Percentiles rank a stretch among this genome's conserved stretches.
Conservation (phyloP, 495 filamentous ascomycete species). For the Saxophila tyrrhenica region DNA sequence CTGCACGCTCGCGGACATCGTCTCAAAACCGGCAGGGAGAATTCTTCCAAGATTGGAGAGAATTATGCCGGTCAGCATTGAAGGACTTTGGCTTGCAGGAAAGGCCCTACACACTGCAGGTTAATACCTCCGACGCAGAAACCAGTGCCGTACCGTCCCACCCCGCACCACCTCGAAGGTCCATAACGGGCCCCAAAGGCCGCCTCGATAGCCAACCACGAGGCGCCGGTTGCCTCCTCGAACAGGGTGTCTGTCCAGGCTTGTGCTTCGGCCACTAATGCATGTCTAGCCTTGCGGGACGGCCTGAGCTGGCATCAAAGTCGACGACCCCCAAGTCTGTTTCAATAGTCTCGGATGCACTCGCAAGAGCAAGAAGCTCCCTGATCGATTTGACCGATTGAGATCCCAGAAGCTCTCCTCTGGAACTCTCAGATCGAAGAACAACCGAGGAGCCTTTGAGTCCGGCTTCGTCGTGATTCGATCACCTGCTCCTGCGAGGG, state of each 20-base stretch:
- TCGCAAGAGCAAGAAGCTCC: neutral
- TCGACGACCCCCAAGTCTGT: neutral
- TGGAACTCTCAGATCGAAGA: neutral
- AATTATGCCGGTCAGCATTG: neutral
- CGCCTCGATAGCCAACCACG: conserved; percentile 10
- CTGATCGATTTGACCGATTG: neutral
- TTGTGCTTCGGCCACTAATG: conserved; percentile 11
- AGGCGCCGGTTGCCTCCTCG: neutral
- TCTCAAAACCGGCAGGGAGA: neutral
- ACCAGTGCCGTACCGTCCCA: neutral
- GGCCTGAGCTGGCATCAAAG: conserved; percentile 9
- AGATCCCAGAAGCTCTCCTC: neutral
- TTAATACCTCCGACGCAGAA: neutral
- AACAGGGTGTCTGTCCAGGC: conserved; percentile 4
- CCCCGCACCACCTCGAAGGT: neutral
- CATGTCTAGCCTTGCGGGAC: conserved; percentile 19
- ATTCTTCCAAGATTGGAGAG: neutral
- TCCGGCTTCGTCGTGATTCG: neutral
- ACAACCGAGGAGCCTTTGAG: neutral
- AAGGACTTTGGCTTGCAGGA: neutral
- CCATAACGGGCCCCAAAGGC: neutral
- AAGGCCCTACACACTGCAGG: neutral
- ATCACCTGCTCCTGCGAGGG: neutral
- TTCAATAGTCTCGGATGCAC: conserved; percentile 1
- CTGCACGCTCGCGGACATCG: neutral